These are phyloP conservation scores for Gossypium schwendimanii DNA, from an alignment of 441 rosid species.

Conservation along the genomic window DNA sequence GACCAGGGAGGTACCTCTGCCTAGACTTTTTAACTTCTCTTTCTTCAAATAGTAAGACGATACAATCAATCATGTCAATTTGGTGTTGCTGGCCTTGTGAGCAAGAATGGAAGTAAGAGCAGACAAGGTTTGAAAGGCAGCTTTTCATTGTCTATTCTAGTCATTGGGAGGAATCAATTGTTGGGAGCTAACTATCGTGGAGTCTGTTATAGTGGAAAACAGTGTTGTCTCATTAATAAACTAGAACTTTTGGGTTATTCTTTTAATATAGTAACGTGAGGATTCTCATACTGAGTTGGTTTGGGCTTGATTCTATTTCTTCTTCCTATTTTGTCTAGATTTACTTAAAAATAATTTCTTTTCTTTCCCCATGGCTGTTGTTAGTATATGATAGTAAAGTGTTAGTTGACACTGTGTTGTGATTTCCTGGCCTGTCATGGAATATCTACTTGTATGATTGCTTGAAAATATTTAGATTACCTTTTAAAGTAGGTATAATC, in stretches of 20 bases:
- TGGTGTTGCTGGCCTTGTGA: background rate
- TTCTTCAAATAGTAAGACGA: background rate
- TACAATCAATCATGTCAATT: background rate
- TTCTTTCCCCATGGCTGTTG: background rate
- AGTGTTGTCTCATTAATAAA: background rate
- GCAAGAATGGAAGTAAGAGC: background rate
- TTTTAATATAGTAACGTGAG: background rate
- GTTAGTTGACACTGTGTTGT: background rate
- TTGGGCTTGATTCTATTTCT: background rate
- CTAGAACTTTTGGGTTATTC: background rate
- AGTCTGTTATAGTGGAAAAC: background rate
- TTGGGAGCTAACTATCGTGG: conserved; percentile 5
- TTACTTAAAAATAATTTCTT: background rate
- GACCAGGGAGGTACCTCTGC: background rate
- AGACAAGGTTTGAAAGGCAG: background rate
- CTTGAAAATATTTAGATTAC: background rate
- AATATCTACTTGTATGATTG: background rate
- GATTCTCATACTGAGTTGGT: background rate
- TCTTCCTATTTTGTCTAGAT: background rate
- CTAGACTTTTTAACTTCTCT: background rate
- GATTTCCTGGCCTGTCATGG: background rate
- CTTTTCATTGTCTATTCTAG: background rate
- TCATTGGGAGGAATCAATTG: background rate
- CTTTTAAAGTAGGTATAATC: background rate
- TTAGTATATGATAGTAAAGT: background rate